A percentile compares a stretch with the other conserved stretches of the same genome.
phyloP scores from a whole-genome alignment of 495 filamentous ascomycete genomes.

The Penicillium salamii region DNA sequence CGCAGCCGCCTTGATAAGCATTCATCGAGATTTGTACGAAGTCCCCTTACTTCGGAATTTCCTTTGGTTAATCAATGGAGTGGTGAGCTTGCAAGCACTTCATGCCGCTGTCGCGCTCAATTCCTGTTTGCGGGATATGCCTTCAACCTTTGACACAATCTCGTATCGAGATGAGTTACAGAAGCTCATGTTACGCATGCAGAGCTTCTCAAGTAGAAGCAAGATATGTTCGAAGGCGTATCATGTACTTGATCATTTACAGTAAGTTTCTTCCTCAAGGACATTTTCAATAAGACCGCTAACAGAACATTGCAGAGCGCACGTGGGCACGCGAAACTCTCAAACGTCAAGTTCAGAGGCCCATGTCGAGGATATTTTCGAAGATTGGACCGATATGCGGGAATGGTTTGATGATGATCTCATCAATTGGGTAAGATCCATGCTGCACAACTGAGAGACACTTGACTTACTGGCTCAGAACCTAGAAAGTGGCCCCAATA shows the following conservation, averaged over 20 bases:
- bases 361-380: background rate
- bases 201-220: background rate
- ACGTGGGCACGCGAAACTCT: background rate
- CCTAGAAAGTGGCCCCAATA: no score
- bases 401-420: conserved; percentile 6
- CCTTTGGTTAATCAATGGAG: conserved; percentile 12
- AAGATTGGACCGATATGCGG: conserved; percentile 8
- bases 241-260: no score
- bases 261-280: no score
- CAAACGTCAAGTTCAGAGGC: background rate
- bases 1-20: conserved; percentile 1
- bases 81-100: conserved; percentile 15
- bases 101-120: conserved; percentile 19
- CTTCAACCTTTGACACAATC: background rate
- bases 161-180: background rate
- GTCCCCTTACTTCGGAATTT: conserved; percentile 15
- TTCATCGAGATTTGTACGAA: conserved; percentile 18
- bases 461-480: no score
- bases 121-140: conserved; percentile 14
- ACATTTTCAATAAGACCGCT: no score
- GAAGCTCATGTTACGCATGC: background rate
- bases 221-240: no score
- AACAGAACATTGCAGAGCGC: background rate
- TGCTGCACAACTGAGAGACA: no score
- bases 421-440: conserved; percentile 1